Base-by-base conservation (phyloP, 768 basidiomycete genomes). In the Suillus ampliporus region DNA sequence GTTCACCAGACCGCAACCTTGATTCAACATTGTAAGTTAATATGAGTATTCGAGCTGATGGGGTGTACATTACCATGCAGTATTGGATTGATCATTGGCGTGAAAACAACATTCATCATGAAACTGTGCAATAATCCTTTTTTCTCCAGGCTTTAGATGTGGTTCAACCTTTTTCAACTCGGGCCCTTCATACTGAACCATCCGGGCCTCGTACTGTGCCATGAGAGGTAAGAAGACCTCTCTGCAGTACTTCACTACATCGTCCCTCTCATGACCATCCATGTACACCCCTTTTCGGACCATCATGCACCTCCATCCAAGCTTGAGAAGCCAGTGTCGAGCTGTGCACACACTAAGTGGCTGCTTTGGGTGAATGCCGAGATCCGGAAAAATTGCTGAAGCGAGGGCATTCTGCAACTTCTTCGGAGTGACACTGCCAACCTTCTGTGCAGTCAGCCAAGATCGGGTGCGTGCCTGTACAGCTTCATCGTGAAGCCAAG, bases 341-440 rank as follows among this genome's bases (percentile, higher is more conserved):
- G 63, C 62, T 26, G 65, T 64, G 19, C 71, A 51, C 4, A 62
- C 62, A 61, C 71, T 64, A 15, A 79, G 65, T 1, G 72, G 73
- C 17, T 61, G 64, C 35, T 67, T 72, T 0, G 68, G 61, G 3
- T 52, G 59, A 50, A 79, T 74, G 0, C 68, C 66, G 0, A 80
- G 73, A 15, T 38, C 23, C 34, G 75, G 74, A 19, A 80, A 63
- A 47, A 80, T 75, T 3, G 57, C 64, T 4, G 60, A 54, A 58
- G 78, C 74, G 43, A 81, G 61, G 1, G 68, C 72, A 14, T 60
- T 11, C 10, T 65, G 65, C 53, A 81, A 69, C 17, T 26, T 57
- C 1, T 58, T 50, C 0, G 76, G 74, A 17, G 76, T 79, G 47
- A 81, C 72, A n/a, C 69, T 60, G 17, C 79, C 78, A n/a, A 61